Evolutionary conservation across 805 yeast species (phyloP), one percentile per base, ranked within the genome.

Genomic region (Metschnikowia borealis): DNA sequence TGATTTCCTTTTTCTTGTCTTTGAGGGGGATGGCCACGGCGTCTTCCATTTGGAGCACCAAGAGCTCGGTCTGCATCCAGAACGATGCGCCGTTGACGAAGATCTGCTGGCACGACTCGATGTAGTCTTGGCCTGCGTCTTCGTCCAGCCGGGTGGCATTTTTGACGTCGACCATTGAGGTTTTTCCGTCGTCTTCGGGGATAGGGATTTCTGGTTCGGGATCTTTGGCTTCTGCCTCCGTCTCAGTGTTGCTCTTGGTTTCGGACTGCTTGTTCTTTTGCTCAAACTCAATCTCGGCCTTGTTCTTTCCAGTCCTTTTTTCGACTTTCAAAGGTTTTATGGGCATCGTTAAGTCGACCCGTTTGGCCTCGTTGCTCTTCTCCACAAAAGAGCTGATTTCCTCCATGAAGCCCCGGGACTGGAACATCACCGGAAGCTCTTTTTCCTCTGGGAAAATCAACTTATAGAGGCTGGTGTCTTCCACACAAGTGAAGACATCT

Each of bases 1-100:
- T 40, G 33, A 49, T 34, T 3, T 26, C 14, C 20, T 17, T 35
- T 6, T 43, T 39, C 32, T 21, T 32, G 6, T 23, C 21, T 31
- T 36, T 35, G n/a, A 26, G 8, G 1, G 49, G 46, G 3, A 7
- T 18, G 4, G 35, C 20, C 21, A 39, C 29, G 4, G 44, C 40
- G 18, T 32, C 40, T 15, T 37, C 45, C 37, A 49, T 31, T 35
- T 41, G 26, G 17, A 49, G 33, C n/a, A 49, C 47, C 15, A 49
- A 34, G 18, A 49, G 38, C 40, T 49, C 49, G 8, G 49, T 49
- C 23, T 41, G 47, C 47, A 41, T 46, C 52, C 52, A 49, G 15
- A 32, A 29, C 42, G 35, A 38, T 10, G 20, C 20, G 32, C 39
- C 38, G 17, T 35, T 26, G 33, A 37, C 44, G 13, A 49, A 44